phyloP scores from a whole-genome alignment of 345 rosid species.

The Eucalyptus globulus region DNA sequence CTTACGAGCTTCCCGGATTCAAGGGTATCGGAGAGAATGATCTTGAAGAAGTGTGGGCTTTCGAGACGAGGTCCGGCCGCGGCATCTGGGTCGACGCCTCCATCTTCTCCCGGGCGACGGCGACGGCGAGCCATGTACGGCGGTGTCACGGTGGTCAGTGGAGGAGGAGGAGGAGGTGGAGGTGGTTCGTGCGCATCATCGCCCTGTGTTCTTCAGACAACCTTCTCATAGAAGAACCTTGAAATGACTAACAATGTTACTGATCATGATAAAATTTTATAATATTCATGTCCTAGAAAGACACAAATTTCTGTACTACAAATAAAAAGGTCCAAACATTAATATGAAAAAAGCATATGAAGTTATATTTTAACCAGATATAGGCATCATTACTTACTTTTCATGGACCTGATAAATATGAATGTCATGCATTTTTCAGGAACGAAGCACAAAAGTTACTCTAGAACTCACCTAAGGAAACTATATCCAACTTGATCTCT shows the following conservation, averaged over 20 bases:
- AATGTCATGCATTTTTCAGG: too few species aligned
- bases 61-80: not conserved
- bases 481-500: accelerated
- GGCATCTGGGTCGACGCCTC: not conserved
- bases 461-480: not conserved
- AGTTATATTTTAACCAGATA: not conserved
- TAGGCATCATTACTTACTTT: too few species aligned
- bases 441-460: not conserved
- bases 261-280: not conserved
- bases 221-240: not conserved
- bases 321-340: not conserved
- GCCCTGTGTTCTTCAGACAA: not conserved
- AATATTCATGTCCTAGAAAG: not conserved
- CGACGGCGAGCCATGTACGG: not conserved
- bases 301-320: not conserved
- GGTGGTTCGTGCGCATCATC: not conserved
- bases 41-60: not conserved
- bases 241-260: not conserved
- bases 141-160: not conserved
- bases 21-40: not conserved
- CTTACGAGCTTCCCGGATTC: not conserved
- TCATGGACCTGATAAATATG: too few species aligned
- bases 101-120: not conserved
- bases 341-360: not conserved
- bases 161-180: not conserved